Evolutionary conservation across 2,329 filamentous ascomycete genomes (phyloP), one percentile per base, ranked within the genome.

Genomic region (Metarhizium anisopliae): DNA sequence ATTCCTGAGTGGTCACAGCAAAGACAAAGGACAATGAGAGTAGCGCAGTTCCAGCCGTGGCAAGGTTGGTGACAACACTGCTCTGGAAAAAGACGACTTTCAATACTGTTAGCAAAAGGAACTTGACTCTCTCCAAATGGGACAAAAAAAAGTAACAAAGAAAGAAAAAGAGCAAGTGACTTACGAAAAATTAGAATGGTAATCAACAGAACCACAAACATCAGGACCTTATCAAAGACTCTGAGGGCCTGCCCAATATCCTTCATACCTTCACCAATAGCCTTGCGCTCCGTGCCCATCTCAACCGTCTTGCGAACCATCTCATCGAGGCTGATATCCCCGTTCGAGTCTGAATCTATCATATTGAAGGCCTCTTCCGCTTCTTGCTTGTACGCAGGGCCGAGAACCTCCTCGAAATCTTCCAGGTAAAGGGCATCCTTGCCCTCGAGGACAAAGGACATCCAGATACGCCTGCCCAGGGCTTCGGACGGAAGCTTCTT

Each of bases 1-100:
- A 88, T 71, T 99, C 94, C 72, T 96, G 92, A 3, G 87, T 86
- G 1, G 92, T 96, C 55, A 87, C 87, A 29, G 92, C 86, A 70
- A 99, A 97, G 63, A 96, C 87, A 74, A 99, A 99, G 4, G 93
- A 96, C n/a, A 97, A 77, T 6, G 93, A 97, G 10, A 99, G 83
- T 47, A 99, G 80, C 0, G 94, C 87, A 2, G 94, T 96, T 60
- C 93, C 93, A 52, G 92, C 90, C 10, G 92, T 95, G 4, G 91
- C 87, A 43, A 96, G 80, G 6, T 90, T 95, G 2, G 87, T 89
- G 54, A 89, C 83, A 66, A 96, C 94, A 65, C 82, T 90, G 66
- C 83, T 86, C 67, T 93, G 90, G 72, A 97, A 87, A 74, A 96
- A 96, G 35, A 89, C 88, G 63, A 96, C 83, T 84, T 56, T 4